These are phyloP conservation scores for Phascolomyces articulosus DNA, from an alignment of 371 early-diverging fungal genomes.

Conservation along the genomic window DNA sequence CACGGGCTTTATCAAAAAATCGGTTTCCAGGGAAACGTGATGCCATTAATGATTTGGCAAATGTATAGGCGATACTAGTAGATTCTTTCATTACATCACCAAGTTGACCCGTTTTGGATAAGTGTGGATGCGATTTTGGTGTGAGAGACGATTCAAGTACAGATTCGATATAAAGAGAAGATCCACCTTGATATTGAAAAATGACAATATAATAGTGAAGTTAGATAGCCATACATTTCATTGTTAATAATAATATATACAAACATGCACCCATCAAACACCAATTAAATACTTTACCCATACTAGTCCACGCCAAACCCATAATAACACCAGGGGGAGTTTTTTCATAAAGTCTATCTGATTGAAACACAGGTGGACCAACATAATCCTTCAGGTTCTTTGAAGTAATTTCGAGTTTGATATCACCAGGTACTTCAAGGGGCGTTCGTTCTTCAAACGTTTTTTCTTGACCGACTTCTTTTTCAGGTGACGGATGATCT, in stretches of 20 bases:
- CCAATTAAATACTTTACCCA: too few relatives aligned
- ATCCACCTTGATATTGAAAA: constrained; percentile 80
- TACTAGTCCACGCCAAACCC: constrained; percentile 94
- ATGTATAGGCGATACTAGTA: constrained; percentile 93
- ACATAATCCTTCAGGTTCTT: constrained; percentile 89
- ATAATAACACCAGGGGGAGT: constrained; percentile 93
- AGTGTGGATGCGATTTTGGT: constrained; percentile 65
- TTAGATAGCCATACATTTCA: too few relatives aligned
- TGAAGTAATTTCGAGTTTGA: constrained; percentile 59
- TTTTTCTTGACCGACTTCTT: constrained; percentile 21
- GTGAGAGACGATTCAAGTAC: constrained; percentile 78
- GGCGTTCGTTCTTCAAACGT: constrained; percentile 32
- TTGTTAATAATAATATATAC: too few relatives aligned
- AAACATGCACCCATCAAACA: too few relatives aligned
- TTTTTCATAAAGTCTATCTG: constrained; percentile 87
- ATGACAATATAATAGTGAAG: too few relatives aligned
- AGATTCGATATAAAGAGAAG: constrained; percentile 92
- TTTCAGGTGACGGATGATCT: not conserved
- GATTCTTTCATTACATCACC: constrained; percentile 99
- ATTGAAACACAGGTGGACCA: constrained; percentile 85
- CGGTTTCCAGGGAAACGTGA: constrained; percentile 77
- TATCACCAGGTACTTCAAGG: constrained; percentile 55
- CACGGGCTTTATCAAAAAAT: constrained; percentile 86
- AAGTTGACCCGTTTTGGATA: constrained; percentile 89
- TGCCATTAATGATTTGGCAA: constrained; percentile 79